These are phyloP conservation scores for Podaxis pistillaris DNA, from an alignment of 768 basidiomycete genomes.

Conservation along the genomic window DNA sequence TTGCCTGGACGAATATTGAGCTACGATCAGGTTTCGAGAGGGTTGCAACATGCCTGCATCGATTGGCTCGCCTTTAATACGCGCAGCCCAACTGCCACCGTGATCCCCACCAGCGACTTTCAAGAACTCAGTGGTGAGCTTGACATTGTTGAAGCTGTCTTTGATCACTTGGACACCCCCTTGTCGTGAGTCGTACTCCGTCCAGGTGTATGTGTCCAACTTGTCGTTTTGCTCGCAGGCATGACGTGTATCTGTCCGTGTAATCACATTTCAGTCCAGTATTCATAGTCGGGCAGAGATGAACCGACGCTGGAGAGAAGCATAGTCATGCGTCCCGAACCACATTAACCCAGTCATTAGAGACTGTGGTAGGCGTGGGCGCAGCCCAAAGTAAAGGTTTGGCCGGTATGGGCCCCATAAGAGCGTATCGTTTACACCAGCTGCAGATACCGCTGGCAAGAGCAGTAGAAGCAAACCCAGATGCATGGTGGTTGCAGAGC, in stretches of 20 bases:
- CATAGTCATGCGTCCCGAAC: slow-evolving; percentile 87
- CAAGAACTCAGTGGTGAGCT: slow-evolving; percentile 80
- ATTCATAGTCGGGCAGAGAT: slow-evolving; percentile 11
- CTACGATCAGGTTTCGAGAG: neutral
- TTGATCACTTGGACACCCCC: slow-evolving; percentile 84
- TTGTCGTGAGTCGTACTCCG: slow-evolving; percentile 80
- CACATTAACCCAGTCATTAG: slow-evolving; percentile 92
- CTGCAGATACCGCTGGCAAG: slow-evolving; percentile 35
- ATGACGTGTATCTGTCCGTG: slow-evolving; percentile 66
- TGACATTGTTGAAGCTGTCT: slow-evolving; percentile 81
- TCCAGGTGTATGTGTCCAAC: slow-evolving; percentile 82
- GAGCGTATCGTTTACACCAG: slow-evolving; percentile 49
- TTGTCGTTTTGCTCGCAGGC: slow-evolving; percentile 87
- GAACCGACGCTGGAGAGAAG: slow-evolving; percentile 62
- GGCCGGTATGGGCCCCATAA: slow-evolving; percentile 90
- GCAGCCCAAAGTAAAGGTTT: slow-evolving; percentile 92
- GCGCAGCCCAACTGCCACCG: slow-evolving; percentile 87
- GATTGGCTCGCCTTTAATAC: slow-evolving; percentile 81
- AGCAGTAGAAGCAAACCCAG: slow-evolving; percentile 44
- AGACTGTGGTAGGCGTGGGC: slow-evolving; percentile 84
- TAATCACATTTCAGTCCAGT: neutral
- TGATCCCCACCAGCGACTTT: slow-evolving; percentile 82
- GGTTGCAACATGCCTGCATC: slow-evolving; percentile 45
- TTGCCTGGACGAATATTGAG: slow-evolving; percentile 25
- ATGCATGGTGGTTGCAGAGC: slow-evolving; percentile 34